These are phyloP conservation scores for Phytophthora quininea DNA, from an alignment of 352 stramenopile species.

Conservation along the genomic window DNA sequence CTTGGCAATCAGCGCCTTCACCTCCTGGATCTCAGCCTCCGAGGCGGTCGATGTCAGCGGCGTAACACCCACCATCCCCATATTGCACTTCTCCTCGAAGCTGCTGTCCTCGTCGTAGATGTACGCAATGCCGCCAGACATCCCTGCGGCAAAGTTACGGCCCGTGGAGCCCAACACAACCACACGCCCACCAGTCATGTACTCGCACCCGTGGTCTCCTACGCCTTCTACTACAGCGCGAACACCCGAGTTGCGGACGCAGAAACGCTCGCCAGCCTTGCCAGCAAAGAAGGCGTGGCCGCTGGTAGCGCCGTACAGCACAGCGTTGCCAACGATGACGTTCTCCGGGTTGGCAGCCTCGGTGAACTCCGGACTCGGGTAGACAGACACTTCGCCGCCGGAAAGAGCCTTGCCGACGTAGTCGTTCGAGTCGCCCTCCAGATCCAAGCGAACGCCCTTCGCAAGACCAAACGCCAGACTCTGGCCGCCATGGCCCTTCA, in stretches of 20 bases:
- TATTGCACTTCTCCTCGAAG: constrained; percentile 95
- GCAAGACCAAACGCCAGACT: constrained; percentile 94
- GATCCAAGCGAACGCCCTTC: constrained; percentile 92
- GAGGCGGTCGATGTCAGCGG: constrained; percentile 77
- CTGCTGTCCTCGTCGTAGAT: constrained; percentile 94
- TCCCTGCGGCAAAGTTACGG: constrained; percentile 96
- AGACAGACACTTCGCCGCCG: constrained; percentile 93
- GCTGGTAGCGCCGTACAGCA: constrained; percentile 94
- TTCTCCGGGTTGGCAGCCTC: constrained; percentile 76
- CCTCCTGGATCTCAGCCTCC: constrained; percentile 71
- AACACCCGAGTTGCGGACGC: constrained; percentile 96
- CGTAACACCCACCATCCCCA: constrained; percentile 91
- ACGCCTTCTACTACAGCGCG: constrained; percentile 95
- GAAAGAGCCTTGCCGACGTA: constrained; percentile 96
- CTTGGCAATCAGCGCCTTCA: constrained; percentile 90
- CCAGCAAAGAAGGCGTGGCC: constrained; percentile 96
- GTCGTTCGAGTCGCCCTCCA: constrained; percentile 96
- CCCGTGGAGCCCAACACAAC: constrained; percentile 94
- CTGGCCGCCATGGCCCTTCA: constrained; percentile 94
- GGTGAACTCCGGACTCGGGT: constrained; percentile 69
- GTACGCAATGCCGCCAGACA: constrained; percentile 96
- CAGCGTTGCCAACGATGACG: constrained; percentile 96
- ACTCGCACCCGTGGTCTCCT: constrained; percentile 97
- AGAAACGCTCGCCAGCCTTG: constrained; percentile 96
- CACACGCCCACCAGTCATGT: constrained; percentile 97